A percentile compares a stretch with the other conserved stretches of the same genome.
These are phyloP conservation scores for Gossypium herbaceum DNA, from an alignment of 345 rosid genomes.

Conservation along the genomic window DNA sequence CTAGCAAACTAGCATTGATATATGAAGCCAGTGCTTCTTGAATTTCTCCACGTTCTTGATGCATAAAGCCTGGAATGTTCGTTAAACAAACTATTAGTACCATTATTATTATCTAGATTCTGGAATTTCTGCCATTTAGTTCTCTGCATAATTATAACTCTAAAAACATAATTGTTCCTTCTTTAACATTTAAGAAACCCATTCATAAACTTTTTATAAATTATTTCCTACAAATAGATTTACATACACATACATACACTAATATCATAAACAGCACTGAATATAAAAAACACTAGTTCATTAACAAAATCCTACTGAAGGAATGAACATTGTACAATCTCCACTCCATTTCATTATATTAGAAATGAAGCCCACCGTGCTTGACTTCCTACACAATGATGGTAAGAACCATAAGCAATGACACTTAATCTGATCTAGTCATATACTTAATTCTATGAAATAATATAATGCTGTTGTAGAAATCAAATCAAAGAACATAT, in stretches of 20 bases:
- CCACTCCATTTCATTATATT: neutral
- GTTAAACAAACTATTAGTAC: neutral
- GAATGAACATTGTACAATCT: neutral
- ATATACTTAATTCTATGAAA: neutral
- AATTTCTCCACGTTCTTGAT: conserved; percentile 58
- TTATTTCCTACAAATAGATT: neutral
- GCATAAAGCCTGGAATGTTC: conserved; percentile 54
- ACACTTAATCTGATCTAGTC: neutral
- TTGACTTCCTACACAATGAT: neutral
- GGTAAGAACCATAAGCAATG: neutral
- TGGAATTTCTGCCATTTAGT: neutral
- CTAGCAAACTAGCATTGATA: conserved; percentile 54
- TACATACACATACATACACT: neutral
- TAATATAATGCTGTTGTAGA: neutral
- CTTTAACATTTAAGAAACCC: neutral
- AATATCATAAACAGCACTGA: neutral
- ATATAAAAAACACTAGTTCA: neutral
- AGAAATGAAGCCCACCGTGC: conserved; percentile 1
- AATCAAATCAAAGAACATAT: neutral
- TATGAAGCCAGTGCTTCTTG: conserved; percentile 50
- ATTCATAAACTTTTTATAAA: neutral
- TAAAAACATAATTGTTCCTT: neutral
- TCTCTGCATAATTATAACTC: neutral
- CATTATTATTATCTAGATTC: neutral
- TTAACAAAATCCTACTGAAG: neutral